phyloP scores from a whole-genome alignment of 2,329 filamentous ascomycete species.

The Elsinoe perseae region DNA sequence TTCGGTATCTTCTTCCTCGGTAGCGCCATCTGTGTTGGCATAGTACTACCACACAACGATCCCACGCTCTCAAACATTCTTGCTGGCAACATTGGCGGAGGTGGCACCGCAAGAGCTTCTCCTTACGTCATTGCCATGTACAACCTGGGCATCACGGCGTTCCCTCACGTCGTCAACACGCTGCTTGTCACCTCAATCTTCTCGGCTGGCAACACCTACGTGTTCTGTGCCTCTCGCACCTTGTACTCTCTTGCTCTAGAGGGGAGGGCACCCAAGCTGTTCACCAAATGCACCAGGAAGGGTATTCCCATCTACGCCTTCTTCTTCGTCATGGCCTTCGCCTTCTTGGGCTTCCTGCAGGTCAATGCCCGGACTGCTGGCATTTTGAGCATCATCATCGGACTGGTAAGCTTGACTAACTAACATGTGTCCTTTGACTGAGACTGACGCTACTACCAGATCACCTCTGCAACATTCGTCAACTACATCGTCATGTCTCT shows the following conservation, averaged over 20 bases:
- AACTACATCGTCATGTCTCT: slow-evolving; percentile 52
- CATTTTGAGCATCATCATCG: slow-evolving; percentile 24
- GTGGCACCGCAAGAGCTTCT: slow-evolving; percentile 29
- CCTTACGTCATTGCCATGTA: slow-evolving; percentile 31
- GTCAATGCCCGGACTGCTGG: slow-evolving; percentile 27
- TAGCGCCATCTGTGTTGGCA: slow-evolving; percentile 39
- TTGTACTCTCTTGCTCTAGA: slow-evolving; percentile 48
- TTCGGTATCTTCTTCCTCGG: slow-evolving; percentile 42
- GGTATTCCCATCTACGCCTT: slow-evolving; percentile 57
- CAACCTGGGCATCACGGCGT: slow-evolving; percentile 37
- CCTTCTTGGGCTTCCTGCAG: slow-evolving; percentile 30
- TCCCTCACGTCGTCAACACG: slow-evolving; percentile 35
- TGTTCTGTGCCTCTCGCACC: slow-evolving; percentile 47
- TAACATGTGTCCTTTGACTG: too few species aligned
- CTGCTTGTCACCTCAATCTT: slow-evolving; percentile 46
- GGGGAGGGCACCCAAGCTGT: slow-evolving; percentile 46
- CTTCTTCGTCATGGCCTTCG: slow-evolving; percentile 38
- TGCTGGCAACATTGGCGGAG: slow-evolving; percentile 19
- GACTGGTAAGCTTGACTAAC: slow-evolving; percentile 49
- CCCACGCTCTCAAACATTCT: slow-evolving; percentile 23
- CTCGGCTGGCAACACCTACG: slow-evolving; percentile 50
- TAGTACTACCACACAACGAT: slow-evolving; percentile 32
- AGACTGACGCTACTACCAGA: too few species aligned
- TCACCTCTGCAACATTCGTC: slow-evolving; percentile 46
- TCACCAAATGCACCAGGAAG: slow-evolving; percentile 51